Conservation (phyloP, 2,329 filamentous ascomycete genomes). For the Neonectria ditissima region DNA sequence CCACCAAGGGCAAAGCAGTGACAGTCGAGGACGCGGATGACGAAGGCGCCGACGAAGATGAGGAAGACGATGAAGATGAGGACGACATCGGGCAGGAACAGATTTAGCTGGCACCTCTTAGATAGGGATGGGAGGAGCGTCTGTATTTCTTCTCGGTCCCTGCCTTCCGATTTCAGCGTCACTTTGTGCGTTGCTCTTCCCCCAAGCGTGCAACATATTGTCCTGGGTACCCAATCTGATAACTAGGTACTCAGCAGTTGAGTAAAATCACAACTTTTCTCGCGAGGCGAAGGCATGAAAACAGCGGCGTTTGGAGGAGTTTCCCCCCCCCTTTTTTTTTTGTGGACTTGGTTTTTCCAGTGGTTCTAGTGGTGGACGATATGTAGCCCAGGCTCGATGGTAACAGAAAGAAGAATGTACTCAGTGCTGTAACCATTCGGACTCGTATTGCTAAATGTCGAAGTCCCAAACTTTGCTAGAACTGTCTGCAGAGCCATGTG, state of each 20-base stretch:
- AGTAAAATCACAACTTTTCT: slow-evolving; percentile 14
- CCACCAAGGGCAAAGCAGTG: slow-evolving; percentile 58
- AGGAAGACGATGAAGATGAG: slow-evolving; percentile 39
- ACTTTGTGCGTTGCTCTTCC: background rate
- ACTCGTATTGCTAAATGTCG: too few species aligned
- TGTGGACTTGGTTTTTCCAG: background rate
- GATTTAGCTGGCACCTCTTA: background rate
- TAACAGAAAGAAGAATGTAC: background rate
- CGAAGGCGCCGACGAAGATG: slow-evolving; percentile 43
- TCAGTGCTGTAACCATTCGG: background rate
- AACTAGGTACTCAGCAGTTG: slow-evolving; percentile 2
- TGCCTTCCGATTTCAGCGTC: slow-evolving; percentile 5
- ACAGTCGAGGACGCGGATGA: slow-evolving; percentile 61
- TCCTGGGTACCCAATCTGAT: slow-evolving; percentile 4
- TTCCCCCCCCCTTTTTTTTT: slow-evolving; percentile 12
- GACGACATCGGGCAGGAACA: slow-evolving; percentile 23
- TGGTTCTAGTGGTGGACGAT: background rate
- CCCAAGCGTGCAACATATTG: slow-evolving; percentile 20
- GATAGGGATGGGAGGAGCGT: slow-evolving; percentile 7
- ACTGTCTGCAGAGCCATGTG: background rate
- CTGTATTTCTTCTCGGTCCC: slow-evolving; percentile 9
- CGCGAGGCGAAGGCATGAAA: slow-evolving; percentile 10
- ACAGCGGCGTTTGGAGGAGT: slow-evolving; percentile 23
- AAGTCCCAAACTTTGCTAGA: background rate
- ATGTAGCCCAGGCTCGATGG: background rate